A percentile compares a stretch with the other conserved stretches of the same genome.
Conservation (phyloP, 2,329 filamentous ascomycete species). For the Blastomyces emzantsi region DNA sequence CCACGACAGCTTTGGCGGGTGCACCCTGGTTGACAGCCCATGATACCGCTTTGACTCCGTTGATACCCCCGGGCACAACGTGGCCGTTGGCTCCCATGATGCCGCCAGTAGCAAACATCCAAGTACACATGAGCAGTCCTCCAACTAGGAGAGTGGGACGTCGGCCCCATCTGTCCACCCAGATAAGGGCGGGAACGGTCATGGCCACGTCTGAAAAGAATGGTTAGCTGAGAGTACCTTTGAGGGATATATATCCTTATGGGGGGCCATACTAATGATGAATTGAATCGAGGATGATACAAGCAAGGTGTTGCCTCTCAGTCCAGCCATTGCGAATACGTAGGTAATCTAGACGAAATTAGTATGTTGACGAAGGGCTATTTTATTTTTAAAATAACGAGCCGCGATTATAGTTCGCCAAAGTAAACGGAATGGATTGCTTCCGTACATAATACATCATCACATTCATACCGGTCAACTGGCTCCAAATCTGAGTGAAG, state of each 20-base stretch:
- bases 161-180: constrained; percentile 44
- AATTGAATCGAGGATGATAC: constrained; percentile 51
- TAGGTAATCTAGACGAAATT: constrained; percentile 15
- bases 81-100: constrained; percentile 44
- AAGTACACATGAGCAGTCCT: constrained; percentile 30
- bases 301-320: constrained; percentile 34
- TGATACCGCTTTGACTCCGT: constrained; percentile 38
- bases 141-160: constrained; percentile 41
- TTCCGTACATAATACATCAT: constrained; percentile 54
- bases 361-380: background rate
- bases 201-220: constrained; percentile 41
- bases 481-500: constrained; percentile 49
- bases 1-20: constrained; percentile 51
- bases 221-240: background rate
- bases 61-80: constrained; percentile 23
- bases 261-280: constrained; percentile 31
- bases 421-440: constrained; percentile 22
- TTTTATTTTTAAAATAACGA: background rate
- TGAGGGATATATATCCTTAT: background rate
- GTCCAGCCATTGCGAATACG: constrained; percentile 10
- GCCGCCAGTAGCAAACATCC: constrained; percentile 46
- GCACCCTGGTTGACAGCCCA: constrained; percentile 41
- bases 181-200: constrained; percentile 42
- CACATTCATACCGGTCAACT: constrained; percentile 49
- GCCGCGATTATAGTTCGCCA: background rate